A percentile compares a stretch with the other conserved stretches of the same genome.
phyloP scores from a whole-genome alignment of 2,329 filamentous ascomycete genomes.

The Penicillium verrucosum region DNA sequence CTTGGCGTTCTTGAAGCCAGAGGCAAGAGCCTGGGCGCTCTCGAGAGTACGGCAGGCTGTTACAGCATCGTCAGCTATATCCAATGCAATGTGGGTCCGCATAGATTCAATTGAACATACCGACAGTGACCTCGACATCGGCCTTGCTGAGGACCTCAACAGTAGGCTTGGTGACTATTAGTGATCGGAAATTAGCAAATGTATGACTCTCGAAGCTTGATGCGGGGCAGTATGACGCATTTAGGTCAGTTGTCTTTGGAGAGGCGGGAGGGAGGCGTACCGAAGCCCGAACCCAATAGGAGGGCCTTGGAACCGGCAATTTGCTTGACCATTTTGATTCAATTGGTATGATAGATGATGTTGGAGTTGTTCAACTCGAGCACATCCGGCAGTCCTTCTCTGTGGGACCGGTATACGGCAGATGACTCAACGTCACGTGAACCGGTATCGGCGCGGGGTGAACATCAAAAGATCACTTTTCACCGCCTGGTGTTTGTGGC shows the following conservation, averaged over 20 bases:
- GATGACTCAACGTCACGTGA: slow-evolving; percentile 28
- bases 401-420: slow-evolving; percentile 15
- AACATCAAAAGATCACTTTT: neutral
- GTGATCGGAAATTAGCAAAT: slow-evolving; percentile 11
- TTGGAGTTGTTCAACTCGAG: slow-evolving; percentile 7
- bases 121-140: slow-evolving; percentile 64
- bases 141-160: slow-evolving; percentile 61
- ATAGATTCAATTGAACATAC: slow-evolving; percentile 42
- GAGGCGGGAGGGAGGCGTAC: slow-evolving; percentile 21
- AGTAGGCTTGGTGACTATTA: slow-evolving; percentile 58
- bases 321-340: slow-evolving; percentile 36
- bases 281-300: slow-evolving; percentile 39
- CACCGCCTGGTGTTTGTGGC: neutral
- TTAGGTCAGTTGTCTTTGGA: neutral
- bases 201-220: slow-evolving; percentile 4
- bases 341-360: slow-evolving; percentile 16
- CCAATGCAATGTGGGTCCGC: neutral
- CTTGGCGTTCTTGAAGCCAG: slow-evolving; percentile 67
- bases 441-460: slow-evolving; percentile 28
- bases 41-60: slow-evolving; percentile 78
- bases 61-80: neutral
- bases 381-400: neutral
- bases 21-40: slow-evolving; percentile 70
- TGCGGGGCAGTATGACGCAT: slow-evolving; percentile 20
- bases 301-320: slow-evolving; percentile 41